Base-by-base conservation (phyloP, 306 rosid genomes). In the Macrotyloma uniflorum region DNA sequence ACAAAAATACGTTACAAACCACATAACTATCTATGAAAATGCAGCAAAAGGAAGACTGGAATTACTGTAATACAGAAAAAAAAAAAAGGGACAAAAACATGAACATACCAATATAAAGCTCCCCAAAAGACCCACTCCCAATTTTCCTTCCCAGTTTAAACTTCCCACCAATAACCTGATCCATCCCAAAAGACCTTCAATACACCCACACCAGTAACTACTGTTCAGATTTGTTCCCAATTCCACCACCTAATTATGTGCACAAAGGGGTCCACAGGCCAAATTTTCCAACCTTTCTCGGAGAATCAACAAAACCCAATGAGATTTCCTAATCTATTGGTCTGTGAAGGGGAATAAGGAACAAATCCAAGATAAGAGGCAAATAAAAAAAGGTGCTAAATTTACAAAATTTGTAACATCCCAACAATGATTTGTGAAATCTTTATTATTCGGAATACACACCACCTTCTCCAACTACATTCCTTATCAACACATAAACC, bases 41-140 rank as follows among this genome's bases (percentile, higher is more conserved):
- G 67, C 3, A 13, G 8, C 26, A 47, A 54, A 74, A 78, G 9
- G 3, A 23, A 84, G 13, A 51, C 9, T 6, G 28, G 35, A 51
- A 69, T 33, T 1, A 74, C 42, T 42, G 57, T 55, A 24, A 38
- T 26, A 63, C 15, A 43, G 32, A 1, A 26, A 26, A 26, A n/a
- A n/a, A 19, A 13, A 32, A 51, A 4, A 26, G 23, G 46, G 28
- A 16, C 13, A 67, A 58, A 67, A 67, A 63, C 70, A 83, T 65
- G 71, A 64, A 14, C 79, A 46, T 61, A 91, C 99, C 99, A 83
- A 96, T 78, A 88, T 93, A 96, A 53, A 96, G 99, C 87, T 96
- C 99, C 75, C 99, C 99, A 81, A 96, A 96, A 75, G 99, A 96
- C 59, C 99, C 99, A 83, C 99, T 93, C 24, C 99, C 99, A 82